Conservation (phyloP, 352 stramenopile genomes). For the Pythium pectinolyticum region DNA sequence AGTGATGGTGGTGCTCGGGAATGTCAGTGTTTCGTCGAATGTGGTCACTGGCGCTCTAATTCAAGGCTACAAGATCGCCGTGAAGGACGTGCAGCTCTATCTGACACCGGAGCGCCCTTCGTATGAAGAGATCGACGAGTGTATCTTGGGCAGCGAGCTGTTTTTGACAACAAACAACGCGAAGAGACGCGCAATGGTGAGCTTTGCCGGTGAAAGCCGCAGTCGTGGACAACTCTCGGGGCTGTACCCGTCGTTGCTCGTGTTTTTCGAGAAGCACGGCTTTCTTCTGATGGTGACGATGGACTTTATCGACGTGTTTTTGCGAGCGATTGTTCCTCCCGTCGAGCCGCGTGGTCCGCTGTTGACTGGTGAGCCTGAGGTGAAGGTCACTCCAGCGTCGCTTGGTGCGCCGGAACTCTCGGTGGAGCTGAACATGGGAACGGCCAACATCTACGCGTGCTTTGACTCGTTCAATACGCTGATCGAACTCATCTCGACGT, state of each 20-base stretch:
- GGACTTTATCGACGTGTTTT: slow-evolving; percentile 83
- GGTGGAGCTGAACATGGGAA: slow-evolving; percentile 80
- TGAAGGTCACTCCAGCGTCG: slow-evolving; percentile 34
- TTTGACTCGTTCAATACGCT: slow-evolving; percentile 90
- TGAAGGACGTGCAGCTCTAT: slow-evolving; percentile 70
- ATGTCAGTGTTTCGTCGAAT: slow-evolving; percentile 79
- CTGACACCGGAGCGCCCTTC: slow-evolving; percentile 57
- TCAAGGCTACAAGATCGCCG: slow-evolving; percentile 85
- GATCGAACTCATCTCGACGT: slow-evolving; percentile 67
- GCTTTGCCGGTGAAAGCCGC: slow-evolving; percentile 37
- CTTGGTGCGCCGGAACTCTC: slow-evolving; percentile 71
- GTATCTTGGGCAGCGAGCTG: slow-evolving; percentile 67
- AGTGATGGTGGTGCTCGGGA: slow-evolving; percentile 76
- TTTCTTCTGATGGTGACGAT: slow-evolving; percentile 86
- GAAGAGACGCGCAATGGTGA: slow-evolving; percentile 39
- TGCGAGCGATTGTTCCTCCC: slow-evolving; percentile 61
- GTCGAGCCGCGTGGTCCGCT: slow-evolving; percentile 3
- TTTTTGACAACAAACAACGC: slow-evolving; percentile 39
- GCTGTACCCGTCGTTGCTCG: slow-evolving; percentile 69
- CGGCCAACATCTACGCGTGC: slow-evolving; percentile 86
- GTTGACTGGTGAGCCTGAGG: slow-evolving; percentile 10
- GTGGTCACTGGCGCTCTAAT: slow-evolving; percentile 83
- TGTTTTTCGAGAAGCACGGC: slow-evolving; percentile 77
- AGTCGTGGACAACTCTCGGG: slow-evolving; percentile 30
- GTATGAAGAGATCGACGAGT: slow-evolving; percentile 74